A percentile compares a stretch with the other conserved stretches of the same genome.
Evolutionary conservation across 169 alveolate species (phyloP).

Genomic region (Plasmodium berghei): DNA sequence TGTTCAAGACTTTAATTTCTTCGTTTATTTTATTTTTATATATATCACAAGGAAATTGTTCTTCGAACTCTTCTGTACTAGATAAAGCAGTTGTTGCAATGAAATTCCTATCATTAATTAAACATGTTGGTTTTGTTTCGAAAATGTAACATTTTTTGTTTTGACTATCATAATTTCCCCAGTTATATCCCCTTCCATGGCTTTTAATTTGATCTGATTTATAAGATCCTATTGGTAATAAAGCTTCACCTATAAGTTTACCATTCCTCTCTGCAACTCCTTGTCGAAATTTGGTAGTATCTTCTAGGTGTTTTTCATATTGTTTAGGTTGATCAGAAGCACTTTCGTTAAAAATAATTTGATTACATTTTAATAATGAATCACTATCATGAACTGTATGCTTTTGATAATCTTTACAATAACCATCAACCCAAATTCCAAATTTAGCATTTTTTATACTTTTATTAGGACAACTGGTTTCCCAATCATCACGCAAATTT

Average conservation of each 20-base stretch:
- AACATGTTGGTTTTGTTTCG: constrained; percentile 81
- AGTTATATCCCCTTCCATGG: constrained; percentile 83
- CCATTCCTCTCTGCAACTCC: constrained; percentile 15
- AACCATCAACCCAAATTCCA: constrained; percentile 83
- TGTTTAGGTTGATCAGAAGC: constrained; percentile 82
- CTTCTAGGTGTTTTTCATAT: constrained; percentile 53
- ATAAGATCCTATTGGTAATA: constrained; percentile 74
- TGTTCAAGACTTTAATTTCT: constrained; percentile 6
- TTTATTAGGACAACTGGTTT: constrained; percentile 79
- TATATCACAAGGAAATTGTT: constrained; percentile 81
- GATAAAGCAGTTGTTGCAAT: constrained; percentile 84
- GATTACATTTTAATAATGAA: constrained; percentile 74
- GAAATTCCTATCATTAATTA: constrained; percentile 78
- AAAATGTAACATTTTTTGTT: constrained; percentile 75
- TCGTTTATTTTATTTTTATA: constrained; percentile 43
- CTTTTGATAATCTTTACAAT: constrained; percentile 38
- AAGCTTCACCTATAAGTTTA: constrained; percentile 37
- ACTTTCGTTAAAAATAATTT: constrained; percentile 79
- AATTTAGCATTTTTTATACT: constrained; percentile 82
- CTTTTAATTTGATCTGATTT: constrained; percentile 57
- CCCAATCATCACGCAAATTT: constrained; percentile 79
- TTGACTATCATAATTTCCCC: constrained; percentile 81
- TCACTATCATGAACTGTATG: not conserved
- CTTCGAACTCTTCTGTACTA: constrained; percentile 77
- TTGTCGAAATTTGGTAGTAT: constrained; percentile 42